A percentile compares a stretch with the other conserved stretches of the same genome.
phyloP scores from a whole-genome alignment of 306 rosid species.

The Vigna reflexopilosa region DNA sequence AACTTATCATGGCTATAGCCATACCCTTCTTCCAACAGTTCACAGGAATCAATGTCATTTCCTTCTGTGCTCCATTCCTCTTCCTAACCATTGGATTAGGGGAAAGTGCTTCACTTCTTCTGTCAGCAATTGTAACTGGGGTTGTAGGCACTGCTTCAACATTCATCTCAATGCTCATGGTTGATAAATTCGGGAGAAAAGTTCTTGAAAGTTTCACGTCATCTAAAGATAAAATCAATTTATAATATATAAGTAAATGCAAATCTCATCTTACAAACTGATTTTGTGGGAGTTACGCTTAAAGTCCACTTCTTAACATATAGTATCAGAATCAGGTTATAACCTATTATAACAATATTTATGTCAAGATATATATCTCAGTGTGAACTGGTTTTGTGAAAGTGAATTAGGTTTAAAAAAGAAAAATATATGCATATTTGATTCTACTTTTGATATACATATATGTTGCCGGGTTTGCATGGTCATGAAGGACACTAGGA shows the following conservation, averaged over 20 bases:
- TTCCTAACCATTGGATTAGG: slow-evolving; percentile 66
- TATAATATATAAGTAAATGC: no score
- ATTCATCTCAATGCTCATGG: slow-evolving; percentile 70
- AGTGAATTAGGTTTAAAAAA: background rate
- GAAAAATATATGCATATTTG: slow-evolving; percentile 47
- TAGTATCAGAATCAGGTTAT: no score
- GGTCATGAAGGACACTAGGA: slow-evolving; percentile 83
- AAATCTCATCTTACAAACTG: no score
- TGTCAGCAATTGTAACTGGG: slow-evolving; percentile 51
- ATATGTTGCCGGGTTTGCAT: slow-evolving; percentile 68
- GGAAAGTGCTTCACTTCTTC: slow-evolving; percentile 62
- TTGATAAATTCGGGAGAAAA: slow-evolving; percentile 64
- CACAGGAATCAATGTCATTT: slow-evolving; percentile 72
- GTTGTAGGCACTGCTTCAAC: slow-evolving; percentile 56
- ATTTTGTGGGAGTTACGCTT: no score
- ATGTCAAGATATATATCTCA: no score
- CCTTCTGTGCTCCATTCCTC: slow-evolving; percentile 65
- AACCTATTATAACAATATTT: no score
- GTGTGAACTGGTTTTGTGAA: no score
- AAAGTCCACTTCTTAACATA: no score
- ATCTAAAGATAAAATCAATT: no score
- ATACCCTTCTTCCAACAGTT: slow-evolving; percentile 78
- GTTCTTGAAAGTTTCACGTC: no score
- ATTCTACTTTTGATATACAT: background rate
- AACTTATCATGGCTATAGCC: slow-evolving; percentile 68